Evolutionary conservation across 1,284 basidiomycete genomes (phyloP), one percentile per base, ranked within the genome.

Genomic region (Apiotrichum sp.): DNA sequence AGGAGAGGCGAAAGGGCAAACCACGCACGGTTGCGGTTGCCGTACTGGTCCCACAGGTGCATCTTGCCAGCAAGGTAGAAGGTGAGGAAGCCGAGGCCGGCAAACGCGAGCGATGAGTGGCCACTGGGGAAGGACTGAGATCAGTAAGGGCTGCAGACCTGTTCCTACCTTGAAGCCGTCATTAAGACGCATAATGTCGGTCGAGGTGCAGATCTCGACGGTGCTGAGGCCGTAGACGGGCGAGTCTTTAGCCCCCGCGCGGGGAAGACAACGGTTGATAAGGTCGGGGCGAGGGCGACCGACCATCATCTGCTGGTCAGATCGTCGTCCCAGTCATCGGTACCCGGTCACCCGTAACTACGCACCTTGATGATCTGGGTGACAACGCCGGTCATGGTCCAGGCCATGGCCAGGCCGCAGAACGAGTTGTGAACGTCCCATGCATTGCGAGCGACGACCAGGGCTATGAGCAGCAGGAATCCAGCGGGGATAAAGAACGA

Each of bases 21-120:
- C 92, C 93, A 98, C 6, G 88, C 85, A 67, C 93, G 92, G 39
- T 83, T 80, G 34, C 88, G 80, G 73, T 91, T 84, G 3, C 91
- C 91, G 43, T 84, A 81, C 45, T 79, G 78, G 71, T 96, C 91
- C 65, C 92, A 96, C 9, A 97, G 78, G 69, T 95, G 93, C 66
- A 96, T 77, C 75, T 98, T 98, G 4, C 92, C 93, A 6, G 89
- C 87, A 4, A 93, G 76, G 72, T 95, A 98, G 62, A 90, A 87
- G 4, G 87, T 80, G 38, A 98, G 78, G 77, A 93, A 98, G 2
- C 89, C 89, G 3, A 98, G 80, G 1, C 95, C 93, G 8, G 92
- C 89, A 69, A 93, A 98, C 0, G 91, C 88, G 51, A 93, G 55
- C 33, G 73, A 75, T 43, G 68, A 70, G 77, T 98, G 95, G 0